These are phyloP conservation scores for Paracoccidioides brasiliensis DNA, from an alignment of 2,329 filamentous ascomycete genomes.

Conservation along the genomic window DNA sequence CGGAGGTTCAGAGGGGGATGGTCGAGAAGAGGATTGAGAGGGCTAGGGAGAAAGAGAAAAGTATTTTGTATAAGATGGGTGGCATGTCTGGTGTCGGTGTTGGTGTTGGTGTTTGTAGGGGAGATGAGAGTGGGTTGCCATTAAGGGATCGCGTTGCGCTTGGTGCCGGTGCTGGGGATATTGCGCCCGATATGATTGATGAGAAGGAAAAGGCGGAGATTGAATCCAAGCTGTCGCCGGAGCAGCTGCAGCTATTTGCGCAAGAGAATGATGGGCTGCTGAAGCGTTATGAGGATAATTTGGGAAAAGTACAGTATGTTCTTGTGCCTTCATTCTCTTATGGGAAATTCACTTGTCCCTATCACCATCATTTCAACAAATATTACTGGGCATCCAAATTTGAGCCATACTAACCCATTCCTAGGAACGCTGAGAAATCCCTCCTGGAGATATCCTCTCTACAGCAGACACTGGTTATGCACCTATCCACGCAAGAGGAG, in stretches of 20 bases:
- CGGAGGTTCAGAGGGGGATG: constrained; percentile 72
- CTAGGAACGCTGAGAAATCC: constrained; percentile 74
- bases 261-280: constrained; percentile 87
- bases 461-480: constrained; percentile 75
- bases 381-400: background rate
- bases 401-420: background rate
- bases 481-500: constrained; percentile 72
- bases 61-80: constrained; percentile 57
- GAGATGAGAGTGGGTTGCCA: background rate
- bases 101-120: constrained; percentile 8
- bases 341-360: background rate
- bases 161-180: background rate
- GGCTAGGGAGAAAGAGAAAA: constrained; percentile 81
- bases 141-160: background rate
- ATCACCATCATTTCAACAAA: background rate
- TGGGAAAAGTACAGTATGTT: constrained; percentile 82
- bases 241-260: constrained; percentile 88
- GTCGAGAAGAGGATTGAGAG: constrained; percentile 78
- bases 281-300: constrained; percentile 82
- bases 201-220: constrained; percentile 26
- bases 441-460: constrained; percentile 85
- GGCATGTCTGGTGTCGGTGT: constrained; percentile 10
- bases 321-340: background rate
- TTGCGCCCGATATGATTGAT: constrained; percentile 5
- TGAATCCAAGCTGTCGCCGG: constrained; percentile 54